Base-by-base conservation (phyloP, 257 asterid species). In the Solanum appendiculatum region DNA sequence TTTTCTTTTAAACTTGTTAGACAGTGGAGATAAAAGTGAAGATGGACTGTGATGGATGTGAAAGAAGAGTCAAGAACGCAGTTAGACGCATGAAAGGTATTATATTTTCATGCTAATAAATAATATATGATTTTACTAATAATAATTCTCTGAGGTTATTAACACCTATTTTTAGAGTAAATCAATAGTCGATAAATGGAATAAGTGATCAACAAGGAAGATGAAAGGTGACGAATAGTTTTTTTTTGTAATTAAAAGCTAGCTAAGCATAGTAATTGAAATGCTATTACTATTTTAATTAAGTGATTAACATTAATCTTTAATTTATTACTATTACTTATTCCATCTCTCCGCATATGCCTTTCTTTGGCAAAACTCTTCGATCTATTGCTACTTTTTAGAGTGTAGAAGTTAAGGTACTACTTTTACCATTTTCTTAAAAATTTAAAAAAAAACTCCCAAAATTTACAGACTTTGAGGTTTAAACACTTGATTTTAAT, bases 1-100 rank as follows among this genome's bases (percentile, higher is more conserved):
- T n/a, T n/a, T n/a, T n/a, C n/a, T n/a, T n/a, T n/a, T n/a, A n/a
- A n/a, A n/a, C n/a, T 69, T 87, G 44, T 86, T 92, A 96, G 98
- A 96, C 98, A 3, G 98, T 96, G 72, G 98, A 96, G 92, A 93
- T 96, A 89, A 94, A 91, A 90, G 98, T 96, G 34, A 96, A 96
- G 91, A 91, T 96, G 95, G 98, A 96, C 88, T 96, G 98, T 86
- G 98, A 96, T 89, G 98, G 98, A 77, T 96, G 98, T 82, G 98
- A 96, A 91, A 94, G 98, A 91, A 94, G 94, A 86, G 98, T 96
- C 80, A 94, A 86, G 90, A 93, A 94, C 86, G 95, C 98, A 34
- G 96, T 93, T 46, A 94, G 87, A 75, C 68, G 86, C 90, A 96
- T 96, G 92, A 93, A 89, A 96, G 98, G 98, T 33, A 0, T 34